Evolutionary conservation across 1,284 basidiomycete genomes (phyloP).

Genomic region (Fomitopsis schrenkii): DNA sequence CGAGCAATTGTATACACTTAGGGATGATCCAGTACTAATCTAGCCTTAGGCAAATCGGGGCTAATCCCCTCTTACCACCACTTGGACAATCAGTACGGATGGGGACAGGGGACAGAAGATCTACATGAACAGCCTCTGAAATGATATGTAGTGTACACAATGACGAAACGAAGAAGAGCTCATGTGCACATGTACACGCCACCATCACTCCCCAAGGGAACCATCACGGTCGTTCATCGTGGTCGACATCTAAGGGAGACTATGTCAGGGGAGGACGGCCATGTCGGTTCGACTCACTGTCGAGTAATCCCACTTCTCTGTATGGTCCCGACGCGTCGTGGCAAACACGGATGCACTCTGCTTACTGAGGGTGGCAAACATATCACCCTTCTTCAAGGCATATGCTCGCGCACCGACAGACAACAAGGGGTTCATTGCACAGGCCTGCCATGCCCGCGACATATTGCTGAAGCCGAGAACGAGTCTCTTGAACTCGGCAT

Average conservation of each 20-base stretch:
- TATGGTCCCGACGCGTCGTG: not conserved
- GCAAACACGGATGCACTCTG: not conserved
- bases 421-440: not conserved
- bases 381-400: not conserved
- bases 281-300: too few species aligned
- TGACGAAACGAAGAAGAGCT: conserved; percentile 4
- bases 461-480: not conserved
- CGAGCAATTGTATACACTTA: too few species aligned
- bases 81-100: conserved; percentile 6
- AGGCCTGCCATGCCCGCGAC: not conserved
- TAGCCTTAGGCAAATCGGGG: too few species aligned
- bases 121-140: conserved; percentile 18
- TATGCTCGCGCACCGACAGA: not conserved
- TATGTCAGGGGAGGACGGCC: too few species aligned
- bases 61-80: too few species aligned
- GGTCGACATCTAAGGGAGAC: too few species aligned
- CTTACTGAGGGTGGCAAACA: not conserved
- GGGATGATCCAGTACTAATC: too few species aligned
- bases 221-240: too few species aligned
- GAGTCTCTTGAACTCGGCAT: not conserved
- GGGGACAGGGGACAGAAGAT: conserved; percentile 5
- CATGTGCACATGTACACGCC: conserved; percentile 1
- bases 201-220: too few species aligned
- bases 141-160: conserved; percentile 8
- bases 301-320: not conserved